phyloP scores from a whole-genome alignment of 169 alveolate genomes.

The Theileria orientalis region DNA sequence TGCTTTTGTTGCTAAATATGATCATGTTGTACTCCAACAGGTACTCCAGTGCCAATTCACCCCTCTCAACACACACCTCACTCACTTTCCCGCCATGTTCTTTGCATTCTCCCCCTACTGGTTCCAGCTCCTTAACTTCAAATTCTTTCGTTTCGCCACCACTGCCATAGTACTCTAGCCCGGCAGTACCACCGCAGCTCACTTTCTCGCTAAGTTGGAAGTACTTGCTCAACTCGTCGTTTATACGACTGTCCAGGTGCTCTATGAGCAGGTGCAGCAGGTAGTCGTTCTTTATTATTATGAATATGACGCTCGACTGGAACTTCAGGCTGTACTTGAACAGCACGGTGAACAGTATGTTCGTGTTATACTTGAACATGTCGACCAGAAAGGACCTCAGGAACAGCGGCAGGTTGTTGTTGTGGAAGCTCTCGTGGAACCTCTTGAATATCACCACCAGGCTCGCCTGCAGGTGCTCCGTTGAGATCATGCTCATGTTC shows the following conservation, averaged over 20 bases:
- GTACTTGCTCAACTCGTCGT: background rate
- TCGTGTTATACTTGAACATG: slow-evolving; percentile 35
- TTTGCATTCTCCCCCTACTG: too few species aligned
- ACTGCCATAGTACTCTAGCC: slow-evolving; percentile 20
- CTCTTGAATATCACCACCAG: slow-evolving; percentile 38
- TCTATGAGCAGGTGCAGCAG: background rate
- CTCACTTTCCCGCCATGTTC: too few species aligned
- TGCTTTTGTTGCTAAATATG: slow-evolving; percentile 1
- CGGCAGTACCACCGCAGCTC: background rate
- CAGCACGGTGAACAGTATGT: slow-evolving; percentile 40
- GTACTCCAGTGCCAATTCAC: slow-evolving; percentile 32
- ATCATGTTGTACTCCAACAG: slow-evolving; percentile 31
- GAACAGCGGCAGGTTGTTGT: slow-evolving; percentile 32
- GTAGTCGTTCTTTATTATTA: slow-evolving; percentile 23
- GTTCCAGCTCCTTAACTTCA: background rate
- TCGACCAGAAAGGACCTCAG: slow-evolving; percentile 37
- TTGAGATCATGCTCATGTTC: slow-evolving; percentile 31
- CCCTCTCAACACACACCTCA: too few species aligned
- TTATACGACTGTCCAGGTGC: background rate
- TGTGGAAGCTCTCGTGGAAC: slow-evolving; percentile 21
- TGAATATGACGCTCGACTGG: slow-evolving; percentile 22
- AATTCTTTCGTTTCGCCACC: slow-evolving; percentile 3
- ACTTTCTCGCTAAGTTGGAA: background rate
- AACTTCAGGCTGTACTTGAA: slow-evolving; percentile 24
- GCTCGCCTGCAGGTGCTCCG: slow-evolving; percentile 48